Evolutionary conservation across 306 rosid genomes (phyloP).

Genomic region (Fragaria nilgerrensis): DNA sequence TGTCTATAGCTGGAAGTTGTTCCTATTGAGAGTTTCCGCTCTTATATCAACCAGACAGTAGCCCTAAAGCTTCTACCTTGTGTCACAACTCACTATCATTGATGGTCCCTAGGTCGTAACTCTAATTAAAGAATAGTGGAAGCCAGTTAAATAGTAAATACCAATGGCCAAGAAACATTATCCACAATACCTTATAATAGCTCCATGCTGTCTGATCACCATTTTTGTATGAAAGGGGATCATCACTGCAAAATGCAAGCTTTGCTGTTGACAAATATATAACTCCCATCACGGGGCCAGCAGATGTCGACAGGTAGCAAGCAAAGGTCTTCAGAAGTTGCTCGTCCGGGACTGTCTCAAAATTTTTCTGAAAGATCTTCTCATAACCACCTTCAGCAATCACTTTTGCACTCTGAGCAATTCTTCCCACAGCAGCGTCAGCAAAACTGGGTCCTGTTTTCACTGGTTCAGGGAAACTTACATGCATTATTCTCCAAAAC

Average conservation of each 20-base stretch:
- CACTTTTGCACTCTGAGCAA: slow-evolving; percentile 93
- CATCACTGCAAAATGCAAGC: slow-evolving; percentile 90
- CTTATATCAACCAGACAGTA: not conserved
- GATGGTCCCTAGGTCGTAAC: not conserved
- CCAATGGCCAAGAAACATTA: slow-evolving; percentile 13
- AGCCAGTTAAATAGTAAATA: not conserved
- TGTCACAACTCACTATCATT: not conserved
- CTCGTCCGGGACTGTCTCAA: slow-evolving; percentile 84
- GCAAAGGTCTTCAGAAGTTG: slow-evolving; percentile 82
- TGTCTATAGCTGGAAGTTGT: not conserved
- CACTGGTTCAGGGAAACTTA: slow-evolving; percentile 46
- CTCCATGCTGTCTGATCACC: slow-evolving; percentile 81
- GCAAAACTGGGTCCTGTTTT: slow-evolving; percentile 94
- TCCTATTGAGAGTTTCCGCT: not conserved
- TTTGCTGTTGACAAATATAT: slow-evolving; percentile 81
- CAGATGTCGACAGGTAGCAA: slow-evolving; percentile 92
- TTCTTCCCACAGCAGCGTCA: slow-evolving; percentile 95
- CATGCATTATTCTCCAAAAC: not conserved
- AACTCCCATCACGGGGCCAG: slow-evolving; percentile 95
- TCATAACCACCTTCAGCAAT: slow-evolving; percentile 99
- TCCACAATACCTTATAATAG: slow-evolving; percentile 68
- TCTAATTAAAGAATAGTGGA: not conserved
- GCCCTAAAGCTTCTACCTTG: not conserved
- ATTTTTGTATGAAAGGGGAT: slow-evolving; percentile 74
- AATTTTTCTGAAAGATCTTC: slow-evolving; percentile 77